A percentile compares a stretch with the other conserved stretches of the same genome.
These are phyloP conservation scores for Ustilago trichophora DNA, from an alignment of 1,284 basidiomycete genomes.

Conservation along the genomic window DNA sequence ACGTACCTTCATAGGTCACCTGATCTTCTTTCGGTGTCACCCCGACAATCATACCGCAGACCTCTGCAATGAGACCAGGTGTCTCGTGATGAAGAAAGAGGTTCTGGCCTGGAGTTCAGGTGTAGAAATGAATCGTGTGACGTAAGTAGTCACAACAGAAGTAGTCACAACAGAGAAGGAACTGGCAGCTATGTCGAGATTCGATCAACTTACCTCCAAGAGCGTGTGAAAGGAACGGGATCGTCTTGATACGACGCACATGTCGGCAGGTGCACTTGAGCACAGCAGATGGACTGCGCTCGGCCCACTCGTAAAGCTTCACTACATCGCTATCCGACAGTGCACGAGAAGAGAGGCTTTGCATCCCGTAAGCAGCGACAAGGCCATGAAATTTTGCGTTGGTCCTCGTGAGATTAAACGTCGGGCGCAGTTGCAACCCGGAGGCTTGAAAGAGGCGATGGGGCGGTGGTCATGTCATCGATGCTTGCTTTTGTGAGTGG, in stretches of 20 bases:
- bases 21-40: constrained; percentile 36
- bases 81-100: constrained; percentile 28
- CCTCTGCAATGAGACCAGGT: constrained; percentile 24
- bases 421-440: too few relatives aligned
- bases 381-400: too few relatives aligned
- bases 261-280: constrained; percentile 36
- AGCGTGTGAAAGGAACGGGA: constrained; percentile 21
- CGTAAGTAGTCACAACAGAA: too few relatives aligned
- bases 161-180: too few relatives aligned
- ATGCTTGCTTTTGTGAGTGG: too few relatives aligned
- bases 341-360: background rate
- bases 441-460: too few relatives aligned
- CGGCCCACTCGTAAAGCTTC: constrained; percentile 32
- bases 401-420: too few relatives aligned
- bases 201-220: constrained; percentile 17
- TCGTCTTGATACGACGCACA: constrained; percentile 8
- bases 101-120: constrained; percentile 3
- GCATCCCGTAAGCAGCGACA: constrained; percentile 21
- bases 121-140: background rate
- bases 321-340: constrained; percentile 27
- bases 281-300: constrained; percentile 9
- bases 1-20: constrained; percentile 35
- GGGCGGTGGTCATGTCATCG: background rate
- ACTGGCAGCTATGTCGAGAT: too few relatives aligned
- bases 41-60: constrained; percentile 46